Evolutionary conservation across 805 yeast species (phyloP).

Genomic region (Cyberlindnera lachancei): DNA sequence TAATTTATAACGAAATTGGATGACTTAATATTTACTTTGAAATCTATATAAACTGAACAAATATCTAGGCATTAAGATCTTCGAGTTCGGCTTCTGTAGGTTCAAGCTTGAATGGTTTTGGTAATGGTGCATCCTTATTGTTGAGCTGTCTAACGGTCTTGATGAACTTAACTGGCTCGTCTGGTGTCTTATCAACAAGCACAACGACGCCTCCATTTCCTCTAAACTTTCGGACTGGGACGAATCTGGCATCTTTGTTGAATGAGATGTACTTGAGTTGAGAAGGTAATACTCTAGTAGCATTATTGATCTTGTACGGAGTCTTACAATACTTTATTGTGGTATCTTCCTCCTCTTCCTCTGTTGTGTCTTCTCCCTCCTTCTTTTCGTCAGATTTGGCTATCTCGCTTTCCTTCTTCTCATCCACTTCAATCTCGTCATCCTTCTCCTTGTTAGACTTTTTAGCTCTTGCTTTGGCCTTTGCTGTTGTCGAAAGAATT

Average conservation of each 20-base stretch:
- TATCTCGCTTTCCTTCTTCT: constrained; percentile 25
- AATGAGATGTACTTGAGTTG: constrained; percentile 82
- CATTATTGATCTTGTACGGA: constrained; percentile 65
- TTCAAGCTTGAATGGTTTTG: constrained; percentile 58
- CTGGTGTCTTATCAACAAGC: constrained; percentile 55
- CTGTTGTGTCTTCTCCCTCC: constrained; percentile 1
- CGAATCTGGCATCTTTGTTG: constrained; percentile 64
- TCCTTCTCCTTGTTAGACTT: constrained; percentile 46
- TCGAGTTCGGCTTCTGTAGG: constrained; percentile 14
- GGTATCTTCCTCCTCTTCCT: constrained; percentile 22
- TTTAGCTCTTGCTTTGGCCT: constrained; percentile 89
- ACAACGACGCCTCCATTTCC: constrained; percentile 67
- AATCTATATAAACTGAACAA: no score
- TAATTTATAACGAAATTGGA: no score
- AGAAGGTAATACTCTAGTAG: constrained; percentile 84
- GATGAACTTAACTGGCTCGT: constrained; percentile 55
- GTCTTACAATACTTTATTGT: constrained; percentile 50
- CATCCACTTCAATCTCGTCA: constrained; percentile 40
- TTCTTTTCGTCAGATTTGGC: constrained; percentile 21
- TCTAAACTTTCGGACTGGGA: constrained; percentile 73
- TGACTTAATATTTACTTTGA: no score
- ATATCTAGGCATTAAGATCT: no score
- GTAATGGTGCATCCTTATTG: constrained; percentile 66
- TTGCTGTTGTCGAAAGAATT: constrained; percentile 86
- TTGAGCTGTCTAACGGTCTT: constrained; percentile 79